Conservation (phyloP, 805 yeast species). For the Starmerella geochares region DNA sequence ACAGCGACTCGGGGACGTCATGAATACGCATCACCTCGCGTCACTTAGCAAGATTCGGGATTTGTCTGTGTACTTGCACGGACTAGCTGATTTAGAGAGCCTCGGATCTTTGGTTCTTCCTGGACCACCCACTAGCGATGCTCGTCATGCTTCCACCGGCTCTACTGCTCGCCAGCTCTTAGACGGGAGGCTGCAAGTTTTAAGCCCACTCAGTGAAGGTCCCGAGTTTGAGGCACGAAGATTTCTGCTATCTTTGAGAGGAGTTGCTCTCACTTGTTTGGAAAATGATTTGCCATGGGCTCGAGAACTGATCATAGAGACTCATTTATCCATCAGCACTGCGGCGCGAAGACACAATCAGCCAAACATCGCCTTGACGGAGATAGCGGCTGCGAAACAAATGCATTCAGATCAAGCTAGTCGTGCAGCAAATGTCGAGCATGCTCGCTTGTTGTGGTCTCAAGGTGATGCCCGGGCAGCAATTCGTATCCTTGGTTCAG, state of each 20-base stretch:
- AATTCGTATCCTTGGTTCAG: constrained; percentile 47
- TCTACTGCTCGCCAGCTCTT: constrained; percentile 7
- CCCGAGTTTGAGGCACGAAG: constrained; percentile 51
- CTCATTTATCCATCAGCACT: constrained; percentile 39
- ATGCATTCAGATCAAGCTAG: constrained; percentile 9
- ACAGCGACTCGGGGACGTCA: constrained; percentile 41
- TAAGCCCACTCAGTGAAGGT: constrained; percentile 33
- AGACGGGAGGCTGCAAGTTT: constrained; percentile 12
- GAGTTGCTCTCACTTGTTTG: constrained; percentile 34
- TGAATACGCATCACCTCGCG: constrained; percentile 31
- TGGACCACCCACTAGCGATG: constrained; percentile 5
- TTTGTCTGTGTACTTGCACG: constrained; percentile 46
- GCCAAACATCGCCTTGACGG: constrained; percentile 41
- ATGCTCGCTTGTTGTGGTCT: constrained; percentile 62
- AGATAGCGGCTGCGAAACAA: constrained; percentile 22
- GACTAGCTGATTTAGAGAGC: constrained; percentile 47
- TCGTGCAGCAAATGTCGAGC: constrained; percentile 13
- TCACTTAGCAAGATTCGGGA: constrained; percentile 40
- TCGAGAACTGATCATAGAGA: constrained; percentile 33
- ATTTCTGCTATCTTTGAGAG: constrained; percentile 49
- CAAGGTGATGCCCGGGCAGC: constrained; percentile 85
- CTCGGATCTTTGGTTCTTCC: constrained; percentile 28
- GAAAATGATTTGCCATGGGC: constrained; percentile 15
- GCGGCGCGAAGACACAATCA: constrained; percentile 42
- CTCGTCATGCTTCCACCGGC: not conserved